Evolutionary conservation across 371 early-diverging fungal genomes (phyloP).

Genomic region (Lichtheimia corymbifera): DNA sequence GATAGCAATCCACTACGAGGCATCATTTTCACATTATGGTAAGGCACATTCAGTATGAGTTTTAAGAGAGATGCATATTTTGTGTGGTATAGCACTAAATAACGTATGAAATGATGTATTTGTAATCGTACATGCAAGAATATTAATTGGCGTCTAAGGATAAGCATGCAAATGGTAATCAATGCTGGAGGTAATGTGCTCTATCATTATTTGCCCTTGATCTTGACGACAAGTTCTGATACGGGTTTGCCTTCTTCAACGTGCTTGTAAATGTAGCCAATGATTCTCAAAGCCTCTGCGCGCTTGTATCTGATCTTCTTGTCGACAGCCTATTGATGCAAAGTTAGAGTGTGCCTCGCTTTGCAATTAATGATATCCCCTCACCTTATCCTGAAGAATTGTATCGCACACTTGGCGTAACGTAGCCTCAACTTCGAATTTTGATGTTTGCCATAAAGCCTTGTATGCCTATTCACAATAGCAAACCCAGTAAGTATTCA

Average conservation of each 20-base stretch:
- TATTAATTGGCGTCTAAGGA: no score
- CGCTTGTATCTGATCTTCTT: conserved; percentile 36
- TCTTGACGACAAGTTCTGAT: conserved; percentile 29
- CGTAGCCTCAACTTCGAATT: conserved; percentile 87
- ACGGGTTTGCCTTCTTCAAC: conserved; percentile 41
- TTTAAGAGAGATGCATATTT: no score
- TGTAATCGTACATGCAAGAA: no score
- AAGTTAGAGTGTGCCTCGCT: neutral
- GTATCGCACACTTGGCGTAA: conserved; percentile 89
- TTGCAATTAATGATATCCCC: neutral
- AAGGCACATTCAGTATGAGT: no score
- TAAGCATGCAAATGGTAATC: no score
- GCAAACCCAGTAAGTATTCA: neutral
- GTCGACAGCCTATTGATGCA: conserved; percentile 27
- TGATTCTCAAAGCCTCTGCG: conserved; percentile 48
- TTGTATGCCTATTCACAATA: conserved; percentile 68
- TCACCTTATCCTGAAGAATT: conserved; percentile 58
- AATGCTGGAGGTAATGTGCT: neutral
- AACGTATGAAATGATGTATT: no score
- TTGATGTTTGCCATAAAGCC: conserved; percentile 92
- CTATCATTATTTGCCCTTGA: conserved; percentile 19
- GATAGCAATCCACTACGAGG: no score
- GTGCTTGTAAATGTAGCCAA: conserved; percentile 50
- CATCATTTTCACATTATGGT: no score
- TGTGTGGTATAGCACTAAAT: no score